Percentiles rank a stretch among this genome's conserved stretches.
Evolutionary conservation across 495 filamentous ascomycete genomes (phyloP).

Genomic region (Penicillium bovifimosum): DNA sequence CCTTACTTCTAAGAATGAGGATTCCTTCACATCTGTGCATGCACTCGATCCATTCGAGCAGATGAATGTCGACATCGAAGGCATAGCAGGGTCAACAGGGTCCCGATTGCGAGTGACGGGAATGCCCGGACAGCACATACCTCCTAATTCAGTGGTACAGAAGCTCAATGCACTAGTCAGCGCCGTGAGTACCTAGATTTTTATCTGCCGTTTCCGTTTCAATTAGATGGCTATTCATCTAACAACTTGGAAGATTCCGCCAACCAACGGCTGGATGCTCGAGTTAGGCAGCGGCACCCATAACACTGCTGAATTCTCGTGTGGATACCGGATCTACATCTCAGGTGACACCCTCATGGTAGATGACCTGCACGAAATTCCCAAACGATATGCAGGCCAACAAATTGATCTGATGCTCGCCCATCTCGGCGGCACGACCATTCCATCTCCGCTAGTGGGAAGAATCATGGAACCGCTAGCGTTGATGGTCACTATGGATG

Average conservation of each 20-base stretch:
- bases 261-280: constrained; percentile 68
- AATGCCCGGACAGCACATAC: constrained; percentile 68
- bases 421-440: constrained; percentile 61
- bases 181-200: constrained; percentile 44
- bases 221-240: background rate
- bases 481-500: constrained; percentile 70
- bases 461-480: constrained; percentile 39
- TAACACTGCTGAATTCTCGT: constrained; percentile 29
- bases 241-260: constrained; percentile 43
- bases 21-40: constrained; percentile 50
- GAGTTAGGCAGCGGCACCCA: constrained; percentile 49
- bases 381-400: constrained; percentile 41
- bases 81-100: constrained; percentile 4
- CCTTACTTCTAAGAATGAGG: constrained; percentile 37
- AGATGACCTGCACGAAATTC: constrained; percentile 58
- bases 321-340: constrained; percentile 64
- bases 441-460: constrained; percentile 48
- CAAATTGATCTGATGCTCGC: constrained; percentile 64
- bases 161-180: constrained; percentile 52
- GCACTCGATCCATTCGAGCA: constrained; percentile 53
- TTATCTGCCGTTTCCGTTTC: background rate
- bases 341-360: constrained; percentile 66
- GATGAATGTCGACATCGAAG: constrained; percentile 43
- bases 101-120: constrained; percentile 52
- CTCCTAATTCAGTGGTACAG: constrained; percentile 40